Base-by-base conservation (phyloP, 2,329 filamentous ascomycete species). In the Xylogone sp. region DNA sequence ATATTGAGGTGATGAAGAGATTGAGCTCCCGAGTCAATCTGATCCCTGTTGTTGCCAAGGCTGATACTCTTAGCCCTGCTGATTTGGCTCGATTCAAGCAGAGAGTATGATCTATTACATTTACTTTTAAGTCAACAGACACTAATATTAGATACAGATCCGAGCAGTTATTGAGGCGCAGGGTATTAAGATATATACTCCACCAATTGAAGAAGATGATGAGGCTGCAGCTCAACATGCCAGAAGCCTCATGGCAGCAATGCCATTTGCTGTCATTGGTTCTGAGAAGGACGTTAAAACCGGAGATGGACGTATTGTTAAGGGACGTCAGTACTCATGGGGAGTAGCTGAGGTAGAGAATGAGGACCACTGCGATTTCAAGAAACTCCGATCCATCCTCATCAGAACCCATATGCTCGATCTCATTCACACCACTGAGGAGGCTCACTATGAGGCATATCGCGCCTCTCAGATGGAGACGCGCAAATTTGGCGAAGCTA, bases 1-100 rank as follows among this genome's bases (percentile, higher is more conserved):
- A 99, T 71, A 99, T 99, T 66, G 94, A 99, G 79, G 94, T 99
- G 56, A 99, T 99, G 94, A 99, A 97, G 86, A 88, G 94, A 69
- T 83, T 99, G 59, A 96, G 90, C 81, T 94, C 94, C 53, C 89
- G 94, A 69, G 94, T 99, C 72, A 99, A 99, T 78, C 75, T 99
- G 70, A 99, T 99, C 60, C 94, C 94, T 59, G 94, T 99, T 64
- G 89, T 99, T 67, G 94, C 95, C 68, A 99, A 99, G 84, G 94
- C 94, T 57, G 94, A 99, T 71, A 99, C 94, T 21, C 81, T 99
- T 66, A 97, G 92, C 76, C 93, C 93, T 52, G 81, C 83, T 60
- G 94, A 99, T 70, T 79, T 99, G 62, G 83, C 87, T 69, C 90
- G 86, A 68, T 99, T 96, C 84, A 99, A 99, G 87, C 81, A 88